These are phyloP conservation scores for Solanum raphanifolium DNA, from an alignment of 257 asterid species.

Conservation along the genomic window DNA sequence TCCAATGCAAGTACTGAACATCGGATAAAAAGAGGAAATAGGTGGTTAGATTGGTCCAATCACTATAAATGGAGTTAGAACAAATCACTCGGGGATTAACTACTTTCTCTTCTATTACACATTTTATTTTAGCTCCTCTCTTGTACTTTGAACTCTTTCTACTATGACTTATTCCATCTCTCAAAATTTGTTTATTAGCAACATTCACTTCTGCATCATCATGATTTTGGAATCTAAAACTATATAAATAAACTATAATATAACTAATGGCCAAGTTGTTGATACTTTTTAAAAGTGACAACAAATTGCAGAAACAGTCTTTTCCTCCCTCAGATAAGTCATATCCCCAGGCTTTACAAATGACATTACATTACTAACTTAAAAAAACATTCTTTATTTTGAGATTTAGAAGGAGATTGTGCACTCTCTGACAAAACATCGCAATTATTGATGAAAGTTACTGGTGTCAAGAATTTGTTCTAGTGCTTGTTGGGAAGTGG, in stretches of 20 bases:
- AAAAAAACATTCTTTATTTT: background rate
- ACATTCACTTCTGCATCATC: background rate
- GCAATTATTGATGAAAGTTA: background rate
- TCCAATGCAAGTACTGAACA: accelerated
- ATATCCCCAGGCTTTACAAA: background rate
- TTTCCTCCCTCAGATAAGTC: background rate
- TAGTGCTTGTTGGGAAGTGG: background rate
- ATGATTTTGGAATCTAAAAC: background rate
- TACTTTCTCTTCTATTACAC: background rate
- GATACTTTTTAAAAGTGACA: background rate
- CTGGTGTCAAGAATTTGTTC: background rate
- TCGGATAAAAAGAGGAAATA: background rate
- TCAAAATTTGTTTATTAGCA: background rate
- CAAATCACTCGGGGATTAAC: background rate
- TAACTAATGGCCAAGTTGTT: background rate
- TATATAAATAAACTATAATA: background rate
- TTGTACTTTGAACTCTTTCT: background rate
- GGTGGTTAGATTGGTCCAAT: background rate
- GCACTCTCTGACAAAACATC: background rate
- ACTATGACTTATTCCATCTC: background rate
- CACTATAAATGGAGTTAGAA: background rate
- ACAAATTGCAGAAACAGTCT: background rate
- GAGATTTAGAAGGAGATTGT: background rate
- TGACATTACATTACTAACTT: background rate
- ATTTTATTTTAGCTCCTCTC: background rate